Conservation (phyloP, 1,284 basidiomycete species). For the Puccinia coronata region DNA sequence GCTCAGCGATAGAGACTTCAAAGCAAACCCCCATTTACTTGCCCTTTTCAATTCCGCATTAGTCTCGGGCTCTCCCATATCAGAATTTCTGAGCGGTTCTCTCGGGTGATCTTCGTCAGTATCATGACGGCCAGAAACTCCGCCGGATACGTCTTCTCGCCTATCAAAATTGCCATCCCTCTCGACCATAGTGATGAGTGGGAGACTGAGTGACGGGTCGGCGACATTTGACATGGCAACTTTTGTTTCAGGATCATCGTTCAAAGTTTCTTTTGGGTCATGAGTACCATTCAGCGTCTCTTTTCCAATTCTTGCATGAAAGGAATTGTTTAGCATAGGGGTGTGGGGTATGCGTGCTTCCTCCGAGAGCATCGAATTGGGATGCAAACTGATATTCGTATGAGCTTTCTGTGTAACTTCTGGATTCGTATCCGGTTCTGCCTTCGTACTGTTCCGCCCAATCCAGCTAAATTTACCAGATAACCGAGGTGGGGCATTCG, state of each 20-base stretch:
- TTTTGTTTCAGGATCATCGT: neutral
- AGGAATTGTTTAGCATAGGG: constrained; percentile 6
- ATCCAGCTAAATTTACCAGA: constrained; percentile 33
- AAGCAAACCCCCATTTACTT: constrained; percentile 18
- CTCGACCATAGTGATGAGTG: neutral
- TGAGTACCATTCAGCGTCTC: neutral
- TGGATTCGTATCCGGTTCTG: neutral
- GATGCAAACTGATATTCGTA: neutral
- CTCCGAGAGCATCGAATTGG: neutral
- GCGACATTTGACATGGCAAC: neutral
- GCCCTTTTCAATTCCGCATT: constrained; percentile 5
- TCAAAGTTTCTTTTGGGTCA: neutral
- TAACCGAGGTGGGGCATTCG: neutral
- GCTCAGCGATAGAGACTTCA: constrained; percentile 23
- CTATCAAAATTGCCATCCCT: neutral
- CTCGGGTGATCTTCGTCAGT: neutral
- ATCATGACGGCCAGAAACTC: neutral
- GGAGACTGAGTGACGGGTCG: neutral
- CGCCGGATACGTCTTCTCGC: neutral
- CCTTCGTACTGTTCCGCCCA: constrained; percentile 4
- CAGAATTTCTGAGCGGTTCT: neutral
- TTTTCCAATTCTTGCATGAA: neutral
- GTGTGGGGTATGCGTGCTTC: neutral
- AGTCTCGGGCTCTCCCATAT: neutral
- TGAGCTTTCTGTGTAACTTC: constrained; percentile 11